A percentile compares a stretch with the other conserved stretches of the same genome.
Evolutionary conservation across 2,329 filamentous ascomycete genomes (phyloP).

Genomic region (Phaeosphaeriaceae sp.): DNA sequence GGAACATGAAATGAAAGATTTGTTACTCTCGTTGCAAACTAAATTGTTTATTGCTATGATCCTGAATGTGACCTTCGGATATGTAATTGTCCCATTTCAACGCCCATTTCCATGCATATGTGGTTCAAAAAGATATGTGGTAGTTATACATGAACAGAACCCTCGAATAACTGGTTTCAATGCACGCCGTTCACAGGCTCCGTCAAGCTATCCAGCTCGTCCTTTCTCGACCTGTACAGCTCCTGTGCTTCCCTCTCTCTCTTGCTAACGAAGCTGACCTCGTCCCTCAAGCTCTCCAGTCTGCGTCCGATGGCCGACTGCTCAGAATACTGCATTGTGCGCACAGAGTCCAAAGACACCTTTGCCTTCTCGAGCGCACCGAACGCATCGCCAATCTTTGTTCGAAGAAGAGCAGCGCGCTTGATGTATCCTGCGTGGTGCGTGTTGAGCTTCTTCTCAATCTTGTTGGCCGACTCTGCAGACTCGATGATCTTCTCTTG

Average conservation of each 20-base stretch:
- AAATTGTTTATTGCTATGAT: background rate
- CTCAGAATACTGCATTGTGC: conserved; percentile 78
- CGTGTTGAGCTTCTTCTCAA: conserved; percentile 91
- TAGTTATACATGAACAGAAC: conserved; percentile 3
- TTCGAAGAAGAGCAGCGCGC: conserved; percentile 78
- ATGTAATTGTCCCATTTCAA: conserved; percentile 5
- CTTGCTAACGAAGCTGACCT: conserved; percentile 79
- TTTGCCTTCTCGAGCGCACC: conserved; percentile 76
- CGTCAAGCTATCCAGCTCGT: conserved; percentile 73
- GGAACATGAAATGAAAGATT: background rate
- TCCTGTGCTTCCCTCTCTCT: conserved; percentile 93
- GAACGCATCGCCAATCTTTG: conserved; percentile 79
- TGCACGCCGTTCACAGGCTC: conserved; percentile 47
- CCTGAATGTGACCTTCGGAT: background rate
- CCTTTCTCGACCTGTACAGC: conserved; percentile 75
- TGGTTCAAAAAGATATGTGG: background rate
- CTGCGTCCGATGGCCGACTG: conserved; percentile 76
- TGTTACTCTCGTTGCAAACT: background rate
- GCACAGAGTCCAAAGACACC: conserved; percentile 75
- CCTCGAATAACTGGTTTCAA: conserved; percentile 19
- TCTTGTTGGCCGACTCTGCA: conserved; percentile 81
- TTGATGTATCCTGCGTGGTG: conserved; percentile 91
- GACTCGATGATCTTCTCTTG: conserved; percentile 75
- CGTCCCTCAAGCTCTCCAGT: conserved; percentile 77
- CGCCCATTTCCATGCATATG: conserved; percentile 14